Conservation (phyloP, 2,329 filamentous ascomycete genomes). For the Sporothrix curviconia region DNA sequence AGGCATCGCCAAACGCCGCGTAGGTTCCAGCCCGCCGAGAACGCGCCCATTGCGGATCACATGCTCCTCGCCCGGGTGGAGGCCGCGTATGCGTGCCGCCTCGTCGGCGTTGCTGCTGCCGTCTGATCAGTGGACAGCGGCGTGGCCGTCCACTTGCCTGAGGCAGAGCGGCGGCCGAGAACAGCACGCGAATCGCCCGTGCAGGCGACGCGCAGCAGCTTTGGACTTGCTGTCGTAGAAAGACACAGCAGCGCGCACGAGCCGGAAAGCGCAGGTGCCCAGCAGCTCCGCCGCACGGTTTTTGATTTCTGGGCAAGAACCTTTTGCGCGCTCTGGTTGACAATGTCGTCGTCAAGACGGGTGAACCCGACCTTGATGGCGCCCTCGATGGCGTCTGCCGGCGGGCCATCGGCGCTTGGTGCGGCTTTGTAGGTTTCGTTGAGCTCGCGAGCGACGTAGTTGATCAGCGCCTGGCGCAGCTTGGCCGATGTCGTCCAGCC, state of each 20-base stretch:
- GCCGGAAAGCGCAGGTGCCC: slow-evolving; percentile 87
- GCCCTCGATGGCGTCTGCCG: slow-evolving; percentile 72
- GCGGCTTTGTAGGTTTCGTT: slow-evolving; percentile 83
- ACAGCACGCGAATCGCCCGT: slow-evolving; percentile 96
- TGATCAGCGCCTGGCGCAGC: slow-evolving; percentile 84
- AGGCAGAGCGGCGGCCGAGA: slow-evolving; percentile 68
- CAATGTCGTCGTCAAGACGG: slow-evolving; percentile 86
- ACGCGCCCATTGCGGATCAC: slow-evolving; percentile 87
- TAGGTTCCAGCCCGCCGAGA: slow-evolving; percentile 85
- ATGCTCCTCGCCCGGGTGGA: slow-evolving; percentile 83
- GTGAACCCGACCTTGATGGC: slow-evolving; percentile 92
- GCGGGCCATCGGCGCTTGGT: slow-evolving; percentile 51
- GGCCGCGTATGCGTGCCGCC: slow-evolving; percentile 70
- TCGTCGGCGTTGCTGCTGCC: slow-evolving; percentile 80
- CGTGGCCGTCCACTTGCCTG: slow-evolving; percentile 88
- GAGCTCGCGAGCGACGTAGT: slow-evolving; percentile 84
- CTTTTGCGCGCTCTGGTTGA: slow-evolving; percentile 85
- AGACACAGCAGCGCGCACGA: slow-evolving; percentile 90
- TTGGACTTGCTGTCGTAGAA: slow-evolving; percentile 89
- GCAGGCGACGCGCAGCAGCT: slow-evolving; percentile 86
- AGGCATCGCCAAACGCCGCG: slow-evolving; percentile 92
- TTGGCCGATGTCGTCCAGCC: slow-evolving; percentile 99
- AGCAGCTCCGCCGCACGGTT: slow-evolving; percentile 81
- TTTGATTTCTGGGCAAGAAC: slow-evolving; percentile 85
- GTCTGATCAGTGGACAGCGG: slow-evolving; percentile 91